Conservation (phyloP, 208 protist genomes). For the Tritrichomonas musculus region DNA sequence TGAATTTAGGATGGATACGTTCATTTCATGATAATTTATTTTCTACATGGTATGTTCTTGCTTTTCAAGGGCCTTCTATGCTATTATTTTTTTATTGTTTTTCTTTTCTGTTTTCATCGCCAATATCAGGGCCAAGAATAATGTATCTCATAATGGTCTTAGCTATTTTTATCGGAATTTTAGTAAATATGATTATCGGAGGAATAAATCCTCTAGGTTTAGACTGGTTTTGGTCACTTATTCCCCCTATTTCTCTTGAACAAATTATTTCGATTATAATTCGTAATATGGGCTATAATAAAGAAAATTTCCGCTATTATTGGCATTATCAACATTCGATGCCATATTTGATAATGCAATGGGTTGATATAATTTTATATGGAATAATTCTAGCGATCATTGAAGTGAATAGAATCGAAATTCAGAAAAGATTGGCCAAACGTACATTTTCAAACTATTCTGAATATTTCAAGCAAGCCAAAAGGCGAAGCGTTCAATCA, state of each 20-base stretch:
- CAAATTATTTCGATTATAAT: background rate
- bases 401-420: background rate
- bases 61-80: background rate
- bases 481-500: background rate
- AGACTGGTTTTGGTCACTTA: background rate
- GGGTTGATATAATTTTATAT: background rate
- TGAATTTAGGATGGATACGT: background rate
- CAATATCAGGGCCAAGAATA: background rate
- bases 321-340: too few species aligned
- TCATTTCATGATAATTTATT: background rate
- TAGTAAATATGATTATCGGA: too few species aligned
- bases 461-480: background rate
- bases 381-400: background rate
- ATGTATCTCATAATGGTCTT: background rate
- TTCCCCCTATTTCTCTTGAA: background rate
- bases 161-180: background rate
- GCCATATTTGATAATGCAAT: background rate
- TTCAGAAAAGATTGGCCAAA: background rate
- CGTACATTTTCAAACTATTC: background rate
- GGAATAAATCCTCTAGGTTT: background rate
- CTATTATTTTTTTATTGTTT: background rate
- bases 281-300: too few species aligned
- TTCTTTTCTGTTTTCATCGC: background rate
- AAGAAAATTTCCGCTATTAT: background rate
- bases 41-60: background rate